phyloP scores from a whole-genome alignment of 106 monocot genomes.

The Platanthera guangdongensis region DNA sequence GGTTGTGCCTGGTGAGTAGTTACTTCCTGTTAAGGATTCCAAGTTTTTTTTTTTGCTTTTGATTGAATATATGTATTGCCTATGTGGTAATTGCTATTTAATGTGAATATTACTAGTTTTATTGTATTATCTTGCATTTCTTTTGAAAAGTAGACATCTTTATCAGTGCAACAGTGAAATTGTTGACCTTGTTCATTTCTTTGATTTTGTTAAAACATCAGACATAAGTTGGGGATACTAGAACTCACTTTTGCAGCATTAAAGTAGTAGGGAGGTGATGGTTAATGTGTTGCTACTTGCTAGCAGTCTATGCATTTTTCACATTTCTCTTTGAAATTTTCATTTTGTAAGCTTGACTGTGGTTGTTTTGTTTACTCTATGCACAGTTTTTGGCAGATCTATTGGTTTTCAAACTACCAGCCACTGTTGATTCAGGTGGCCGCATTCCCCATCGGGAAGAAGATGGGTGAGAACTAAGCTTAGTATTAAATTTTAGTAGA shows the following conservation, averaged over 20 bases:
- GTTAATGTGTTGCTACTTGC: neutral
- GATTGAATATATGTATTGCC: neutral
- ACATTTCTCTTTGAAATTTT: too few species aligned
- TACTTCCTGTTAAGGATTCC: neutral
- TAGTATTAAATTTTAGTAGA: too few species aligned
- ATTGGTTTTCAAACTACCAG: too few species aligned
- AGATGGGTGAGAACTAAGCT: conserved; percentile 59
- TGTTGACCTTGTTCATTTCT: neutral
- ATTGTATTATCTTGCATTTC: neutral
- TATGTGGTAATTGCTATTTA: neutral
- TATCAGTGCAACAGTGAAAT: neutral
- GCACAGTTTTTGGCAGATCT: too few species aligned
- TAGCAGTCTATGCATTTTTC: neutral
- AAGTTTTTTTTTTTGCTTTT: neutral
- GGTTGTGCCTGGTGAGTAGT: conserved; percentile 69
- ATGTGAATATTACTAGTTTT: neutral
- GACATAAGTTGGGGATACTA: neutral
- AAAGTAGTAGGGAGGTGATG: neutral
- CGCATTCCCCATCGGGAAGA: conserved; percentile 73
- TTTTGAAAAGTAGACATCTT: neutral
- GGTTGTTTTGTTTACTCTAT: too few species aligned
- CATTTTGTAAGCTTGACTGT: too few species aligned
- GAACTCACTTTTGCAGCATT: neutral
- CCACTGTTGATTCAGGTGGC: conserved; percentile 22
- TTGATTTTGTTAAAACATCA: neutral